phyloP scores from a whole-genome alignment of 1,284 basidiomycete genomes.

The Grifola frondosa region DNA sequence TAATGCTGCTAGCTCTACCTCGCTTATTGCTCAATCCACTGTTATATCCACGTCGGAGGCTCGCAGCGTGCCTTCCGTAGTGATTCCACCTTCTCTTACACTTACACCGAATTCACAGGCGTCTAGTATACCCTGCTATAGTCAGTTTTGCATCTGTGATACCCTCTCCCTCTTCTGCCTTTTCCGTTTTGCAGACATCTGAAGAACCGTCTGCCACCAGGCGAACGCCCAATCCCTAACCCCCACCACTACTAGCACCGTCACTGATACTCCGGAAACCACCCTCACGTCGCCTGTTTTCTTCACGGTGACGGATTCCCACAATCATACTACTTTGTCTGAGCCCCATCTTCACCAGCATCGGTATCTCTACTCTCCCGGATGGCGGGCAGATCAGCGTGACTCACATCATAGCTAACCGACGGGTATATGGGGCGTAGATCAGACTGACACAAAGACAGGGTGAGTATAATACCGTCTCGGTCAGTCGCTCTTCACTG shows the following conservation, averaged over 20 bases:
- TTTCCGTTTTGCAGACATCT: conserved; percentile 11
- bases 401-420: conserved; percentile 52
- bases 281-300: conserved; percentile 45
- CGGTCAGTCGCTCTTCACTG: background rate
- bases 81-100: too few relatives aligned
- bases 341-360: conserved; percentile 48
- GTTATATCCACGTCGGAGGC: too few relatives aligned
- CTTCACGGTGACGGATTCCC: conserved; percentile 38
- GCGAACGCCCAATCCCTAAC: conserved; percentile 17
- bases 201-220: conserved; percentile 17
- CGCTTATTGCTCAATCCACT: too few relatives aligned
- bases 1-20: too few relatives aligned
- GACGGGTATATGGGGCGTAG: conserved; percentile 30
- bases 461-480: background rate
- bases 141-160: too few relatives aligned
- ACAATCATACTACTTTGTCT: conserved; percentile 36
- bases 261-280: conserved; percentile 43
- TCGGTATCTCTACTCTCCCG: conserved; percentile 43
- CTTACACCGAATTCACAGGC: too few relatives aligned
- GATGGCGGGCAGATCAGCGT: conserved; percentile 43
- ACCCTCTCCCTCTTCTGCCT: conserved; percentile 1
- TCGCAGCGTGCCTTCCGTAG: too few relatives aligned
- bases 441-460: conserved; percentile 1
- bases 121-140: too few relatives aligned
- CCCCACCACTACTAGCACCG: conserved; percentile 38